phyloP scores from a whole-genome alignment of 2,329 filamentous ascomycete genomes.

The Fusarium sp. region DNA sequence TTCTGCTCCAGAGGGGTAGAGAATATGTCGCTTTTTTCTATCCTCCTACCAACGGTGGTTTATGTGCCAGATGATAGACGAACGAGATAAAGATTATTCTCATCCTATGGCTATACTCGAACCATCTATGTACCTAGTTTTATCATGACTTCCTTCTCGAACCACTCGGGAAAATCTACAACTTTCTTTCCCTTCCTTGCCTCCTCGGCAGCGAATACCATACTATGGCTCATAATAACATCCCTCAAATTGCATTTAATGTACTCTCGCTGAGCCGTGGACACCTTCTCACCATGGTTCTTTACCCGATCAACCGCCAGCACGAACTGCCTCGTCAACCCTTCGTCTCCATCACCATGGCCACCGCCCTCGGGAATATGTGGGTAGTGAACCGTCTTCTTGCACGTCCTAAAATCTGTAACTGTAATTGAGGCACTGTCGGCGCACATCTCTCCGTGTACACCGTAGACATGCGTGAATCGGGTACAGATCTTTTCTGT shows the following conservation, averaged over 20 bases:
- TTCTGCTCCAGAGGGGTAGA: too few species aligned
- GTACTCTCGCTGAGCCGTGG: not conserved
- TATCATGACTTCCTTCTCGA: not conserved
- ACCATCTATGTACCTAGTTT: not conserved
- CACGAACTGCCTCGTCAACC: not conserved
- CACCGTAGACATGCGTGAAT: not conserved
- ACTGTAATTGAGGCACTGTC: not conserved
- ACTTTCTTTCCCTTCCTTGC: not conserved
- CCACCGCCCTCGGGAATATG: not conserved
- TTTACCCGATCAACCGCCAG: not conserved
- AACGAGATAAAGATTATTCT: accelerated
- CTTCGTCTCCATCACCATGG: not conserved
- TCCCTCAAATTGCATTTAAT: not conserved
- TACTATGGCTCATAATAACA: not conserved
- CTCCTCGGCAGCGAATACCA: not conserved
- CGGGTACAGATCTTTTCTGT: not conserved
- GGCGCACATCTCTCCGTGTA: not conserved
- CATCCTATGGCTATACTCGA: accelerated
- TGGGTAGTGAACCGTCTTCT: not conserved
- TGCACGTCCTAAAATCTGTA: not conserved
- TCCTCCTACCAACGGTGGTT: too few species aligned
- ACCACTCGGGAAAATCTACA: not conserved
- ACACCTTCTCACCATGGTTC: not conserved
- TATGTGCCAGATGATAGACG: not conserved
- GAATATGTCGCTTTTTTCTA: too few species aligned